Percentiles rank a stretch among this genome's conserved stretches.
These are phyloP conservation scores for Penstemon barbatus DNA, from an alignment of 257 asterid genomes.

Conservation along the genomic window DNA sequence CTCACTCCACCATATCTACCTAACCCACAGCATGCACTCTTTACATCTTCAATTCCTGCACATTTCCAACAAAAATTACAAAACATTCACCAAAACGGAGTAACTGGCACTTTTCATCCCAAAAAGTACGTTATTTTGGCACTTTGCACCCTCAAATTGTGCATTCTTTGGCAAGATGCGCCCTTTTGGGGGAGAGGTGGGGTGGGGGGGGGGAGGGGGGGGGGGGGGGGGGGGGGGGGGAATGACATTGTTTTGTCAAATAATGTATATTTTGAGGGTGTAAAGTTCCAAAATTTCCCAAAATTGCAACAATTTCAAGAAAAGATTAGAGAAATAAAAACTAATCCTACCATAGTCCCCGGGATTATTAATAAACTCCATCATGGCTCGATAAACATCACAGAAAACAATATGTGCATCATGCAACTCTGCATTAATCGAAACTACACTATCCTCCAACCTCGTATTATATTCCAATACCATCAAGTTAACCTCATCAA, in stretches of 20 bases:
- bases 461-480: conserved; percentile 49
- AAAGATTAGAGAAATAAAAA: not conserved
- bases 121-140: too few species aligned
- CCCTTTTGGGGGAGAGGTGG: too few species aligned
- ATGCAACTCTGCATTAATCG: conserved; percentile 37
- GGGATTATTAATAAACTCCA: conserved; percentile 56
- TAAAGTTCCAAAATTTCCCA: too few species aligned
- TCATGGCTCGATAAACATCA: conserved; percentile 50
- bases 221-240: too few species aligned
- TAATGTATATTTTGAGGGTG: too few species aligned
- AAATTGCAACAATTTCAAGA: too few species aligned
- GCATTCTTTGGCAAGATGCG: too few species aligned
- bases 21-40: conserved; percentile 58
- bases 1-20: conserved; percentile 39
- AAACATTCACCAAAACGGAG: too few species aligned
- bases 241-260: too few species aligned
- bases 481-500: conserved; percentile 44
- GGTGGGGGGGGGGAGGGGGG: too few species aligned
- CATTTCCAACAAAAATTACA: not conserved
- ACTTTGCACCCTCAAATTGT: too few species aligned
- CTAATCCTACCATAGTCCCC: conserved; percentile 40
- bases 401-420: conserved; percentile 45
- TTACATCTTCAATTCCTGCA: conserved; percentile 57
- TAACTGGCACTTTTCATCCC: too few species aligned
- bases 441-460: conserved; percentile 49